Base-by-base conservation (phyloP, 768 basidiomycete species). In the Baorangia bicolor region DNA sequence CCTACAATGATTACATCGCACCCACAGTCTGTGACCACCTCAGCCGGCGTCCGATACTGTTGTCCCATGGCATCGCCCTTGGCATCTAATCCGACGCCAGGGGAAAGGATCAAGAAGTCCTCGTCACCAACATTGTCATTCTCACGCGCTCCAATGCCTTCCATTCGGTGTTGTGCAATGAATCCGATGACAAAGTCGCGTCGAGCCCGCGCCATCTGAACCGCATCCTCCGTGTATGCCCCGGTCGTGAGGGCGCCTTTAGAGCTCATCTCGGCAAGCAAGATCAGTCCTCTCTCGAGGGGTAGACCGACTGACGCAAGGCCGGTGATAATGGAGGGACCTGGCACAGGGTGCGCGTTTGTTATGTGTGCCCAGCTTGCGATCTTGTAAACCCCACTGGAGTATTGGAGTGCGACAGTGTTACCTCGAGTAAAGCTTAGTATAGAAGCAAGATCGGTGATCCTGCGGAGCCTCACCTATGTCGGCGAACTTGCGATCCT, bases 1-100 rank as follows among this genome's bases (percentile, higher is more conserved):
- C 97, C 97, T 43, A 99, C 97, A 56, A 99, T 98, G 68, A 98
- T 98, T 21, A 98, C 82, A 74, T 99, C 97, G 69, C 92, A 92
- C 28, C 94, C 95, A 42, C 81, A 82, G 42, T 88, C 84, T 18
- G 82, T 67, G 28, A 99, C 76, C 25, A 95, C 95, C 69, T 95
- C 80, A 31, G 81, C 74, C 2, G 97, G 97, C 4, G 94, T 94
- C 53, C 92, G 79, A 71, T 98, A 98, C 70, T 97, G 94, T 73
- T 98, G 96, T 18, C 95, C 97, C 87, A 94, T 88, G 11, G 75
- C 74, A 70, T 98, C 97, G 9, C 89, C 90, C 51, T 81, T 84
- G 13, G 69, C 67, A 59, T 91, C 91, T 43, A 98, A 77, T 14
- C 89, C 91, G 23, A 99, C 93, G 3, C 97, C 97, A 4, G 97